A percentile compares a stretch with the other conserved stretches of the same genome.
phyloP scores from a whole-genome alignment of 306 rosid genomes.

The Begonia peltatifolia region DNA sequence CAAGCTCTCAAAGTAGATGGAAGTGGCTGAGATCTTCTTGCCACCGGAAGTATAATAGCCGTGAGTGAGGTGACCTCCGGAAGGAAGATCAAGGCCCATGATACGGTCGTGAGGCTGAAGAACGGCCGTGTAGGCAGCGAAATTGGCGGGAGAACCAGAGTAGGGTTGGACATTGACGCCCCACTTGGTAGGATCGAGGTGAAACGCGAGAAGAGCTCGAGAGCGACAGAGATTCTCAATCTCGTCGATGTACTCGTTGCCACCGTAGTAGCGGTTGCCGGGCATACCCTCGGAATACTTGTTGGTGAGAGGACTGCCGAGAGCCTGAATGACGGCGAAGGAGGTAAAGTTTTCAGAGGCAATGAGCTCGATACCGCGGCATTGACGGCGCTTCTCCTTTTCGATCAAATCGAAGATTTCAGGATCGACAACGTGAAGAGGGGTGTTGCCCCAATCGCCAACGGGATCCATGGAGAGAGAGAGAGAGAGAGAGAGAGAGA shows the following conservation, averaged over 20 bases:
- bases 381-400: conserved; percentile 85
- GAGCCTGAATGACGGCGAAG: conserved; percentile 87
- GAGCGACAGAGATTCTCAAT: conserved; percentile 76
- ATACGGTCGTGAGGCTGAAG: conserved; percentile 83
- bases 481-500: neutral
- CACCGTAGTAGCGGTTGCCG: conserved; percentile 86
- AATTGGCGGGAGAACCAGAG: conserved; percentile 87
- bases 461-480: conserved; percentile 58
- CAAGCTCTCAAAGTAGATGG: conserved; percentile 87
- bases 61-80: conserved; percentile 81
- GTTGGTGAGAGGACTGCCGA: conserved; percentile 78
- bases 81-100: conserved; percentile 90
- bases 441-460: conserved; percentile 55
- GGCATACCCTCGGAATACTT: conserved; percentile 94
- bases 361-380: conserved; percentile 85
- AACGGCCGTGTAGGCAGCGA: conserved; percentile 93
- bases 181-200: conserved; percentile 43
- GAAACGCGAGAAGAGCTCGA: conserved; percentile 68
- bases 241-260: conserved; percentile 79
- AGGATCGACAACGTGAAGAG: conserved; percentile 46
- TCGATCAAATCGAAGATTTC: conserved; percentile 80
- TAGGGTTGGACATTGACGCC: conserved; percentile 92
- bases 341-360: conserved; percentile 94
- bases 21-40: conserved; percentile 90
- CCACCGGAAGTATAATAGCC: conserved; percentile 90